Evolutionary conservation across 2,329 filamentous ascomycete genomes (phyloP), one percentile per base, ranked within the genome.

Genomic region (Mariannaea sp.): DNA sequence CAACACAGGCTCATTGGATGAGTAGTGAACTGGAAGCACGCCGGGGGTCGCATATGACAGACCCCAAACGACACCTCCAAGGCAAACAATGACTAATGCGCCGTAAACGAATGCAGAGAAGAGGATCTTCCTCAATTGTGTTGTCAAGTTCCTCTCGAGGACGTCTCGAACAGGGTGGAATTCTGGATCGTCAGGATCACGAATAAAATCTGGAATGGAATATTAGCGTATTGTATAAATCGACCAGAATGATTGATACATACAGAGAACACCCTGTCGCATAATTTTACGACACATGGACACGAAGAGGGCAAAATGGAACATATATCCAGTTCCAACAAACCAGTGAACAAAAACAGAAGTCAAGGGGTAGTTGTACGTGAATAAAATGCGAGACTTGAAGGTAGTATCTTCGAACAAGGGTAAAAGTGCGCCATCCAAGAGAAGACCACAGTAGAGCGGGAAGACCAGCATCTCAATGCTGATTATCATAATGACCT

Each of bases 401-500:
- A 97, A 73, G 1, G 89, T 92, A 1, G 91, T 87, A 57, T 86
- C 80, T 59, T 91, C 88, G 68, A 99, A 99, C 0, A 99, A 80
- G 0, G 94, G 94, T 13, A 99, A 79, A 43, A 97, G 79, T 5
- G 94, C 94, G 39, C 90, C 74, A 69, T 99, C 94, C 27, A 99
- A 84, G 2, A 99, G 81, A 29, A 96, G 79, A 5, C 94, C 94
- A 66, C 94, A 99, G 71, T 99, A 99, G 1, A 99, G 79, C 0
- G 94, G 94, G 68, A 99, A 99, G 6, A 92, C 86, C 29, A 99
- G 86, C 94, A 99, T 99, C 75, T 99, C 94, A 65, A 99, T 99
- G 60, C 92, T 94, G 61, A 99, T 99, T 66, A 99, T 97, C 56
- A 97, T 77, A 44, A 99, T 96, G 17, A 99, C 94, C 72, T 99